These are phyloP conservation scores for Halocafeteria seosinensis DNA, from an alignment of 108 stramenopile genomes.

Conservation along the genomic window DNA sequence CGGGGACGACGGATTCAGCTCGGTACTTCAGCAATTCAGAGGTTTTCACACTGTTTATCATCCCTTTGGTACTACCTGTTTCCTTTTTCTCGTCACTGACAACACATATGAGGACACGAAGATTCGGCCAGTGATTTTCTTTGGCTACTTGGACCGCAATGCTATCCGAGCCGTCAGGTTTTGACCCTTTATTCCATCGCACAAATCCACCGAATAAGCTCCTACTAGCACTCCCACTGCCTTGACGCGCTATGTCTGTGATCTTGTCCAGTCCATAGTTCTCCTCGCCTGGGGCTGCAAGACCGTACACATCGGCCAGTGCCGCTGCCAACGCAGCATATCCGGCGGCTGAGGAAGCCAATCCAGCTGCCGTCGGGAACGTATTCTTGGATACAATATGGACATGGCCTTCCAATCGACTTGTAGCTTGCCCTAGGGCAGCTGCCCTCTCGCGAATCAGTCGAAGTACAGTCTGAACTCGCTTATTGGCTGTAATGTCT, in stretches of 20 bases:
- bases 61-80: conserved; percentile 78
- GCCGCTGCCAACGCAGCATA: conserved; percentile 72
- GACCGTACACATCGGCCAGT: conserved; percentile 53
- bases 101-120: conserved; percentile 74
- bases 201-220: conserved; percentile 90
- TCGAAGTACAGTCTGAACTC: conserved; percentile 21
- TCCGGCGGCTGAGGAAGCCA: conserved; percentile 62
- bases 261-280: conserved; percentile 18
- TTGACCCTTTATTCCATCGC: conserved; percentile 63
- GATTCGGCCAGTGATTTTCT: conserved; percentile 80
- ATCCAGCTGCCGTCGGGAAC: conserved; percentile 85
- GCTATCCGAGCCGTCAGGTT: conserved; percentile 59
- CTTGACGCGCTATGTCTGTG: conserved; percentile 76
- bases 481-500: conserved; percentile 24
- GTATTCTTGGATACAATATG: conserved; percentile 76
- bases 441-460: conserved; percentile 25
- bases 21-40: conserved; percentile 58
- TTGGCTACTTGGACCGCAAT: conserved; percentile 68
- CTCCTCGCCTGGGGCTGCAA: conserved; percentile 26
- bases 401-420: conserved; percentile 19
- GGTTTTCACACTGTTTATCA: conserved; percentile 68
- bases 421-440: conserved; percentile 27
- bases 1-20: conserved; percentile 50
- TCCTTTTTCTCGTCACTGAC: conserved; percentile 82
- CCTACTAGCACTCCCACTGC: conserved; percentile 76